Evolutionary conservation across 768 basidiomycete genomes (phyloP).

Genomic region (Mycena crocata): DNA sequence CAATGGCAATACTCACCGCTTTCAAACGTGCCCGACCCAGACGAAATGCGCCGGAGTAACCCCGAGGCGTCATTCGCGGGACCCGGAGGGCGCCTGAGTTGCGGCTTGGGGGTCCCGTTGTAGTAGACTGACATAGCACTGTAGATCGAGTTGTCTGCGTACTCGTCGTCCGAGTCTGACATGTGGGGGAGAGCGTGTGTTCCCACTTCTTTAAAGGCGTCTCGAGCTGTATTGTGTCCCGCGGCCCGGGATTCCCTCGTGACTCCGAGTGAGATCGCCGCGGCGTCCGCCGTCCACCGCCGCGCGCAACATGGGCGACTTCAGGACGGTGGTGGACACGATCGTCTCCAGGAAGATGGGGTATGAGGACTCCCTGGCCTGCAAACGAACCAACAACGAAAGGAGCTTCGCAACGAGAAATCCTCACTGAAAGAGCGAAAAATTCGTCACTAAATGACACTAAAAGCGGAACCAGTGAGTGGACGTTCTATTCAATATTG

Average conservation of each 20-base stretch:
- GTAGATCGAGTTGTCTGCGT: conserved; percentile 1
- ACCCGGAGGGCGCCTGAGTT: background rate
- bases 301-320: too few species aligned
- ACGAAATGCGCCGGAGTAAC: background rate
- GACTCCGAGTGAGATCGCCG: background rate
- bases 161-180: background rate
- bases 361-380: too few species aligned
- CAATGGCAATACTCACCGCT: background rate
- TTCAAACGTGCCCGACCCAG: background rate
- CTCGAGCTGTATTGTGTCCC: background rate
- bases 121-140: background rate
- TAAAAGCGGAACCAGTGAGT: too few species aligned
- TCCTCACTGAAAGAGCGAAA: too few species aligned
- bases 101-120: too few species aligned
- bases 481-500: too few species aligned
- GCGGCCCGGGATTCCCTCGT: background rate
- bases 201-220: background rate
- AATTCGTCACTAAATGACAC: too few species aligned
- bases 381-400: too few species aligned
- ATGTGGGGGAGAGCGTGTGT: background rate
- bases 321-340: too few species aligned
- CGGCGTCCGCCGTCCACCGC: background rate
- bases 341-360: too few species aligned
- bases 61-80: background rate
- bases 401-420: too few species aligned